Base-by-base conservation (phyloP, 179 eudicot species). In the Amaranthus tricolor region DNA sequence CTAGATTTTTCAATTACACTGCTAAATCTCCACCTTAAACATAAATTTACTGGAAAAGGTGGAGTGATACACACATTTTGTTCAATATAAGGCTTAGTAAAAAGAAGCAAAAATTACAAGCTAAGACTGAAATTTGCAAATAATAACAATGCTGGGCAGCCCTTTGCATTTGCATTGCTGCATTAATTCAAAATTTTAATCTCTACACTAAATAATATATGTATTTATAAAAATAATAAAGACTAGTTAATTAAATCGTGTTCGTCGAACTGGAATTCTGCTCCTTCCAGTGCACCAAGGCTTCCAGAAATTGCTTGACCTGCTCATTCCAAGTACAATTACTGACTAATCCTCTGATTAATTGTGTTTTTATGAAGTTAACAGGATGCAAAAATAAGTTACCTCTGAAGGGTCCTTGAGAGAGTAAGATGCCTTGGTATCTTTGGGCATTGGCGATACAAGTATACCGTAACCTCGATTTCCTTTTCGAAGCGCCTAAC, bases 401-500 rank as follows among this genome's bases (percentile, higher is more conserved):
- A 93, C 98, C 96, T 93, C 98, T 31, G 84, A 84, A 68, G 98
- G 82, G 74, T 89, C 98, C 76, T 81, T 78, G 20, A 93, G 87
- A 70, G 98, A 93, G 78, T 85, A 88, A 48, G 67, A 80, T 15
- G 98, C 96, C 56, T 87, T 78, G 79, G 90, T 89, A 75, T 93
- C 96, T 78, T 91, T 91, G 2, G 98, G 89, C 8, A 72, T 54
- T 7, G 87, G 51, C 17, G 94, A 88, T 3, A 93, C 98, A 0
- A 93, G 83, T 68, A 93, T 91, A 45, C 98, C 98, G 71, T 80
- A 88, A 7, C 98, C 98, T 61, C 74, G 89, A 20, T 85, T 84
- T 51, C 84, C 82, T 74, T 86, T 82, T 58, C 83, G 80, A 74
- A 91, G 69, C 45, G 87, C 90, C 98, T 93, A 68, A 6, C 16